Base-by-base conservation (phyloP, 2,329 filamentous ascomycete genomes). In the Sclerotinia subarctica region DNA sequence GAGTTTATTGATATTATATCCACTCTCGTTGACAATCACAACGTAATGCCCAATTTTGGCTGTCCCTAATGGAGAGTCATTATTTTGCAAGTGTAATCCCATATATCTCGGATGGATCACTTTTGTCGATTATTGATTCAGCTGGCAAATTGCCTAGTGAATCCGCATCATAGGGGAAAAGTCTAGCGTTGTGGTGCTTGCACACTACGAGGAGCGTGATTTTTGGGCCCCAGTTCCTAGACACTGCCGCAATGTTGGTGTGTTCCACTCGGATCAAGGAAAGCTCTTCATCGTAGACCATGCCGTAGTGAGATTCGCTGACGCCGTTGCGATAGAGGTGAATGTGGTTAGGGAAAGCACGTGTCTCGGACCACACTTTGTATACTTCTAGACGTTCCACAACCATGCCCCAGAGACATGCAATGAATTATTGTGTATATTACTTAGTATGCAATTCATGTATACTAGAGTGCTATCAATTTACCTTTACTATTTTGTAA, bases 401-500 rank as follows among this genome's bases (percentile, higher is more conserved):
- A 0, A 73, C 64, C 70, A 73, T 73, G 4, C 65, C 10, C 13
- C 52, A 5, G 0, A 71, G 54, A 6, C 69, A 44, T 2, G 44
- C 0, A 95, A 82, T 70, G 44, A 57, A 59, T 67, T 73, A 35
- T 21, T 32, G 11, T 42, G 51, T 54, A 58, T 21, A 47, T 66
- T 54, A 42, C 29, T n/a, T 51, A 51, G 46, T 66, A 58, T n/a
- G 19, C 63, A 56, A 35, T 1, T 24, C n/a, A 59, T 44, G 15
- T 6, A 46, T 17, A 46, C 17, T 21, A 5, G 6, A 46, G 47
- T 13, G 57, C 24, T 66, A 13, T 90, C 62, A 10, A 38, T 2
- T 85, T 83, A 0, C 90, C 90, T 1, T 75, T 96, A 91, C 0
- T 82, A 86, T 47, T 94, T 17, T 96, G 91, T 42, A 88, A 82